Percentiles rank a stretch among this genome's conserved stretches.
Evolutionary conservation across 768 basidiomycete genomes (phyloP).

Genomic region (Cystofilobasidium macerans): DNA sequence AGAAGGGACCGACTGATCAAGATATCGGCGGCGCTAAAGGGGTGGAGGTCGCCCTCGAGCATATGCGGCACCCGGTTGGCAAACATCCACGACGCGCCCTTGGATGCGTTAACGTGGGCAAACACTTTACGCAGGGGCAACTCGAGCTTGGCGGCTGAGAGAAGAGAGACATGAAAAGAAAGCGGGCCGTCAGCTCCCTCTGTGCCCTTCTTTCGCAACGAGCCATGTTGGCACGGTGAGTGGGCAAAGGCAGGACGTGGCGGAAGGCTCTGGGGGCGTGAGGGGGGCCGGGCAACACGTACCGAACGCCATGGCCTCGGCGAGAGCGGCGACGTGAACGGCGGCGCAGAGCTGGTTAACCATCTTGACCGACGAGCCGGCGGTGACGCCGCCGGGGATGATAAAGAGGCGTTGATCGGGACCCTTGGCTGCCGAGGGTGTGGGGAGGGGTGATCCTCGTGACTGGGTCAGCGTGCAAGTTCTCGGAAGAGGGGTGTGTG

Average conservation of each 20-base stretch:
- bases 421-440: conserved; percentile 5
- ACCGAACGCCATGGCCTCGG: conserved; percentile 18
- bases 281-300: no score
- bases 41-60: conserved; percentile 14
- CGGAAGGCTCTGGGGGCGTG: no score
- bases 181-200: no score
- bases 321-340: conserved; percentile 22
- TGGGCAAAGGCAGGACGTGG: no score
- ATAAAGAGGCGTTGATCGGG: conserved; percentile 16
- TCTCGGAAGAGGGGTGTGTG: no score
- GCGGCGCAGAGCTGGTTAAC: conserved; percentile 15
- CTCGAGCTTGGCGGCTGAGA: conserved; percentile 11
- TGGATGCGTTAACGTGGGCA: conserved; percentile 14
- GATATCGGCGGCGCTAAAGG: conserved; percentile 10
- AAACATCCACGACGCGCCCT: conserved; percentile 19
- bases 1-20: no score
- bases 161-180: no score
- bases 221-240: no score
- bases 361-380: conserved; percentile 20
- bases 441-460: no score
- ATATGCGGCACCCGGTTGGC: conserved; percentile 13
- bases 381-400: conserved; percentile 12
- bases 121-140: conserved; percentile 2
- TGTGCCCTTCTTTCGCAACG: no score
- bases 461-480: no score